Percentiles rank a stretch among this genome's conserved stretches.
Evolutionary conservation across 345 rosid species (phyloP).

Genomic region (Corchorus capsularis): DNA sequence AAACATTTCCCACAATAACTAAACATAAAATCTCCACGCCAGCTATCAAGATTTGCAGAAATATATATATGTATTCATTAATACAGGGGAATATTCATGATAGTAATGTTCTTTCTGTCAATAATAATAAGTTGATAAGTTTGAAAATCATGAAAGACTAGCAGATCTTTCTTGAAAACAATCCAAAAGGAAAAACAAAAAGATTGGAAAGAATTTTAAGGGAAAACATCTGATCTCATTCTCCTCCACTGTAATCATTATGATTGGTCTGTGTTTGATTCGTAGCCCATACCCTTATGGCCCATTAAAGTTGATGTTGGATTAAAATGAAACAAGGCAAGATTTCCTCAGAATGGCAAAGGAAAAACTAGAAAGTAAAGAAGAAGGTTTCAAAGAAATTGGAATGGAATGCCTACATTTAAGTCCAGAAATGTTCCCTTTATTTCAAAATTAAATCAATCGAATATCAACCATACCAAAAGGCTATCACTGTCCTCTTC

Average conservation of each 20-base stretch:
- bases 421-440: not conserved
- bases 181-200: not conserved
- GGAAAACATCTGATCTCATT: not conserved
- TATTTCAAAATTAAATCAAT: constrained; percentile 10
- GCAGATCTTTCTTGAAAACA: not conserved
- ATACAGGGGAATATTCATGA: not conserved
- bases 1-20: no score
- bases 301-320: constrained; percentile 19
- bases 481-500: not conserved
- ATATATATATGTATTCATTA: no score
- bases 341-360: not conserved
- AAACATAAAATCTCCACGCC: no score
- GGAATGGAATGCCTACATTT: not conserved
- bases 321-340: constrained; percentile 13
- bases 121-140: not conserved
- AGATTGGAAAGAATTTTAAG: not conserved
- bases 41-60: no score
- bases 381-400: not conserved
- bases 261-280: not conserved
- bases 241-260: constrained; percentile 2
- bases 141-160: not conserved
- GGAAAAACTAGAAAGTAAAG: not conserved
- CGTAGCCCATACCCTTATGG: constrained; percentile 8
- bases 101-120: not conserved
- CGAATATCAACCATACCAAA: not conserved